Conservation (phyloP, 495 filamentous ascomycete genomes). For the Lichenothelia convexa region DNA sequence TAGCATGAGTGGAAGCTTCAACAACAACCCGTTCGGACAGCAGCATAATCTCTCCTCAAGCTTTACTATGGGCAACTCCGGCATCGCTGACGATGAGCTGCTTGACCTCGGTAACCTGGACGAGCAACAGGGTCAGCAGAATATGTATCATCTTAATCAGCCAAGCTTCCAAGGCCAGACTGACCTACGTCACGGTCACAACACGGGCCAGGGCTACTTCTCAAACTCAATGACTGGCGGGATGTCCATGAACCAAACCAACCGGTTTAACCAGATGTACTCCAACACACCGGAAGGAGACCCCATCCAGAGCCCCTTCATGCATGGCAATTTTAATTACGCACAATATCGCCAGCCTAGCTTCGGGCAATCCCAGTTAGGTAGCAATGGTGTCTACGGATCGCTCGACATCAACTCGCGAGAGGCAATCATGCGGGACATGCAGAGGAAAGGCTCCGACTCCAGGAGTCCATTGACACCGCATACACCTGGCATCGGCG, state of each 20-base stretch:
- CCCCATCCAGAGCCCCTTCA: constrained; percentile 74
- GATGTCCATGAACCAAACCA: constrained; percentile 17
- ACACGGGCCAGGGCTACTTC: constrained; percentile 7
- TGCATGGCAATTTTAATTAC: constrained; percentile 52
- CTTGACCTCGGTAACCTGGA: constrained; percentile 30
- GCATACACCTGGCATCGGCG: constrained; percentile 45
- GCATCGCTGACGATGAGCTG: constrained; percentile 47
- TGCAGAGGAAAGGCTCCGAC: constrained; percentile 53
- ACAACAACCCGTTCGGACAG: constrained; percentile 14
- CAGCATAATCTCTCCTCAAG: constrained; percentile 11
- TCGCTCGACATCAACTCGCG: too few species aligned
- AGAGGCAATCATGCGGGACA: constrained; percentile 11
- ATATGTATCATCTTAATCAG: constrained; percentile 29
- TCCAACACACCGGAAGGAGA: constrained; percentile 77
- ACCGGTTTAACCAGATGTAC: constrained; percentile 50
- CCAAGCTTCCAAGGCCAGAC: constrained; percentile 24
- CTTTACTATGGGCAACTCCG: constrained; percentile 27
- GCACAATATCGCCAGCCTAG: constrained; percentile 36
- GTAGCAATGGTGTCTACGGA: constrained; percentile 18
- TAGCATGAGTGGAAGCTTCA: constrained; percentile 35
- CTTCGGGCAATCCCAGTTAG: constrained; percentile 8
- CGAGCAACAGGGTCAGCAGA: constrained; percentile 11
- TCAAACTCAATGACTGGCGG: constrained; percentile 8
- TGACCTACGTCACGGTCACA: constrained; percentile 12
- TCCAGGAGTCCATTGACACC: constrained; percentile 63